phyloP scores from a whole-genome alignment of 1,284 basidiomycete species.

The Pascua sp. region DNA sequence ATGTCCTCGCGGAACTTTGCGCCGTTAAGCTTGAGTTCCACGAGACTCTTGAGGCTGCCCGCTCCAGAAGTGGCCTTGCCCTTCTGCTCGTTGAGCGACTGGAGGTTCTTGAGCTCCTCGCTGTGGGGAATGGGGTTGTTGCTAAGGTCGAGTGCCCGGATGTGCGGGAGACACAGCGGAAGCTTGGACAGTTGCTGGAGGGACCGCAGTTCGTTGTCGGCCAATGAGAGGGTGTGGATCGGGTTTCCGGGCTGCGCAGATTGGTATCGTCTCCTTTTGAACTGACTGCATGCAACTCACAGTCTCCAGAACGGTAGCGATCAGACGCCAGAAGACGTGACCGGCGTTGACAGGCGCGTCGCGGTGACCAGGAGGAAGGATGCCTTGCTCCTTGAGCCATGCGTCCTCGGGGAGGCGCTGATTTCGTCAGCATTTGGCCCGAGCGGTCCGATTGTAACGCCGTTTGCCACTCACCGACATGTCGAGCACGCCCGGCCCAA shows the following conservation, averaged over 20 bases:
- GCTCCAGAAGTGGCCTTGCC: constrained; percentile 36
- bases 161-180: constrained; percentile 36
- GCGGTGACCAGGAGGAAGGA: constrained; percentile 41
- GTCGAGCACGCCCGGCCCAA: constrained; percentile 38
- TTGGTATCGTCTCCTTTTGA: background rate
- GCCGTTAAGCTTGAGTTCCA: constrained; percentile 43
- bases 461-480: constrained; percentile 35
- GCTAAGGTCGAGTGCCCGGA: constrained; percentile 46
- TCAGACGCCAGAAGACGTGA: constrained; percentile 42
- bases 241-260: constrained; percentile 10
- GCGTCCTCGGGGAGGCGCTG: constrained; percentile 37
- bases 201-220: constrained; percentile 36
- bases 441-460: too few species aligned
- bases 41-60: constrained; percentile 37
- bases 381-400: constrained; percentile 39
- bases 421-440: background rate
- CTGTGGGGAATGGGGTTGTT: constrained; percentile 37
- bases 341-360: constrained; percentile 37
- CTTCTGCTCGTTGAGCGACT: constrained; percentile 36
- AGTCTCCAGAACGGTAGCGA: constrained; percentile 35
- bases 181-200: constrained; percentile 36
- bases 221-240: constrained; percentile 45
- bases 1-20: constrained; percentile 36
- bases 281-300: constrained; percentile 15
- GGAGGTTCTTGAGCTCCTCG: constrained; percentile 33